Evolutionary conservation across 148 eudicot species (phyloP), one percentile per base, ranked within the genome.

Genomic region (Hydrangea macrophylla): DNA sequence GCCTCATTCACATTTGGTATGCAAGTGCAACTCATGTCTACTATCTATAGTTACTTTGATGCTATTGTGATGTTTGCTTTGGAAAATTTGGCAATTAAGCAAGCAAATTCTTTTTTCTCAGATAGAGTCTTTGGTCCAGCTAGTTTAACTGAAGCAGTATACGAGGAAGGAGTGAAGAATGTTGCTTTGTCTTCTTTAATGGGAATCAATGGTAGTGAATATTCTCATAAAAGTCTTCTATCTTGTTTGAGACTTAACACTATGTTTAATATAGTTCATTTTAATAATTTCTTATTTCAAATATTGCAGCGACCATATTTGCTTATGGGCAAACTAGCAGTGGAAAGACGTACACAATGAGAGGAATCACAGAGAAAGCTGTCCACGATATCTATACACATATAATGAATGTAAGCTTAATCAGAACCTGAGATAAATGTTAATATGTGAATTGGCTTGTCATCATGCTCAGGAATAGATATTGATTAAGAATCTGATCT

Each of bases 271-370:
- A 55, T 7, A 15, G 24, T 48, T 9, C 50, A 7, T 58, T 20
- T 36, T 50, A 36, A 37, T 17, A 68, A 39, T 25, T 37, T 26
- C n/a, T 58, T n/a, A 2, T 55, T 33, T 64, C 33, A 51, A 80
- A 50, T 25, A 50, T 55, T 73, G 72, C 92, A 90, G 97, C 97
- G 45, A 90, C 95, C 62, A 84, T 94, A 63, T 94, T 94, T 81
- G 98, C 98, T 9, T 94, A 94, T 64, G 98, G 98, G 17, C 98
- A 94, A 77, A 94, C 98, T 57, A 94, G 98, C 80, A 94, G 98
- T 66, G 98, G 98, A 22, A 93, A 93, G 78, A 93, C 98, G 7
- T 94, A 75, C 54, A 93, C 98, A 40, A 93, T 94, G 98, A 73
- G 90, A 76, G 98, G 98, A 77, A 87, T 94, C 18, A 90, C 97